These are phyloP conservation scores for Echinosophora koreensis DNA, from an alignment of 306 rosid species.

Conservation along the genomic window DNA sequence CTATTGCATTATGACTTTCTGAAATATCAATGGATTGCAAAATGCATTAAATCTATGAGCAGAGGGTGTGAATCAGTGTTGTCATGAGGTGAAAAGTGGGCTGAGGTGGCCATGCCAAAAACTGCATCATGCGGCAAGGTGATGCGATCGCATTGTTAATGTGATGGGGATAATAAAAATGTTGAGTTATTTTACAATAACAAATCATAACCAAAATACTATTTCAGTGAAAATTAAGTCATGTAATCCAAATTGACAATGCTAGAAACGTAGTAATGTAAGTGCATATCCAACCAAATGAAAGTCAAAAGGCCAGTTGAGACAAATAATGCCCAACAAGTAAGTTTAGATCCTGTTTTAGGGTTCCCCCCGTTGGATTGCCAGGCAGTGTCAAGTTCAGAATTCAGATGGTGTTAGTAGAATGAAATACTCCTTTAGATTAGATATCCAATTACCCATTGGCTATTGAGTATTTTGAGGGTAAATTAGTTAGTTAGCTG, in stretches of 20 bases:
- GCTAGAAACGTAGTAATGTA: neutral
- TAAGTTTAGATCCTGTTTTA: neutral
- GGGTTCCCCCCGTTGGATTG: neutral
- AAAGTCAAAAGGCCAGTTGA: neutral
- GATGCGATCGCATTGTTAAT: neutral
- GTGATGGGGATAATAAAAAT: neutral
- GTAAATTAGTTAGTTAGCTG: neutral
- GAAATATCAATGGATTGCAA: slow-evolving; percentile 10
- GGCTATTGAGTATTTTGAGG: neutral
- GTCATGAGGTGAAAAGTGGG: neutral
- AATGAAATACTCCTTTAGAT: neutral
- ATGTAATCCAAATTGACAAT: neutral
- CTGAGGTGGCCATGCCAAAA: neutral
- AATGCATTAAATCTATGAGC: slow-evolving; percentile 18
- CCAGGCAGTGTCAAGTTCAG: no score
- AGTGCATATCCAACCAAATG: neutral
- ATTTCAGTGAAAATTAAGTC: neutral
- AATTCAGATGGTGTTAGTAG: neutral
- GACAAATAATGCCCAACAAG: neutral
- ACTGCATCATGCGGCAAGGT: neutral
- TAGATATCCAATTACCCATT: neutral
- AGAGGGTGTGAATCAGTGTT: neutral
- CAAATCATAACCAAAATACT: neutral
- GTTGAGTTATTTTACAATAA: neutral
- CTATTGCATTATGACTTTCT: slow-evolving; percentile 38